These are phyloP conservation scores for Rosa rugosa DNA, from an alignment of 306 rosid species.

Conservation along the genomic window DNA sequence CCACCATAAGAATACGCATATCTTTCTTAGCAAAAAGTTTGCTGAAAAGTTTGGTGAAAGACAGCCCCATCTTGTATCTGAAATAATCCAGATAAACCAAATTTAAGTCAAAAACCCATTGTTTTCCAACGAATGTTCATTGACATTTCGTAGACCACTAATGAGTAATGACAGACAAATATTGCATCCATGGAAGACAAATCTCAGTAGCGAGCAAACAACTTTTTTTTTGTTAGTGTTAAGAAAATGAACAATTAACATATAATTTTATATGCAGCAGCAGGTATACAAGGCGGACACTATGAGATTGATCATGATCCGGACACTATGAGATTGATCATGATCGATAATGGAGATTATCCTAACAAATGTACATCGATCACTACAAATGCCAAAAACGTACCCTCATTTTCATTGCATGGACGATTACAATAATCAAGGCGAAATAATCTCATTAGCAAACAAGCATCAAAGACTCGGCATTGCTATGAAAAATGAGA, in stretches of 20 bases:
- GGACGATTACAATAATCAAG: not conserved
- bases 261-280: not conserved
- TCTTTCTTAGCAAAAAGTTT: slow-evolving; percentile 51
- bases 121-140: not conserved
- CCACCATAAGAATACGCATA: slow-evolving; percentile 61
- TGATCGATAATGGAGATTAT: not conserved
- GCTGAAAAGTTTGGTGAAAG: slow-evolving; percentile 44
- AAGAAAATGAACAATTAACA: not conserved
- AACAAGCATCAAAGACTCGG: not conserved
- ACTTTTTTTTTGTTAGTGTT: not conserved
- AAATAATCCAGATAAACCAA: slow-evolving; percentile 9
- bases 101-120: slow-evolving; percentile 10
- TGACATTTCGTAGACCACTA: not conserved
- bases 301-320: not conserved
- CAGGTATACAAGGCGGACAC: not conserved
- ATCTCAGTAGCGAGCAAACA: not conserved
- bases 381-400: not conserved
- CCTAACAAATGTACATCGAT: not conserved
- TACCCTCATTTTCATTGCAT: not conserved
- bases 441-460: not conserved
- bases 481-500: not conserved
- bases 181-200: not conserved
- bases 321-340: not conserved
- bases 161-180: not conserved
- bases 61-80: slow-evolving; percentile 43